These are phyloP conservation scores for Cercospora berteroae DNA, from an alignment of 2,329 filamentous ascomycete species.

Conservation along the genomic window DNA sequence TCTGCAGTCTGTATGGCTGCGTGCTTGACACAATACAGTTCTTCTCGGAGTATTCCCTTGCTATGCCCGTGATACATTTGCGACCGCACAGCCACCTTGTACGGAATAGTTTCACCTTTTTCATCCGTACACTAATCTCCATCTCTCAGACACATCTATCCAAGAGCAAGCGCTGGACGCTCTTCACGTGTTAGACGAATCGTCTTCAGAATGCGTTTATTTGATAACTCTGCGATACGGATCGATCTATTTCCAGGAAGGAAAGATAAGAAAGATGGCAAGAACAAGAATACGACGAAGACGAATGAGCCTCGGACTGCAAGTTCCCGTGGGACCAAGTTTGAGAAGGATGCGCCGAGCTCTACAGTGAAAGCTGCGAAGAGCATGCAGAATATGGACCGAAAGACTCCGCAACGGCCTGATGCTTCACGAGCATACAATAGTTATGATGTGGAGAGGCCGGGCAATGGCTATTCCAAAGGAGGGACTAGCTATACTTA, in stretches of 20 bases:
- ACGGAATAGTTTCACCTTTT: background rate
- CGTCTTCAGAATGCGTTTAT: constrained; percentile 12
- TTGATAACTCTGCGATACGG: constrained; percentile 18
- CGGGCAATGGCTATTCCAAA: background rate
- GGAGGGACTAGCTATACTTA: background rate
- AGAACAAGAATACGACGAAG: background rate
- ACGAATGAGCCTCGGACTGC: background rate
- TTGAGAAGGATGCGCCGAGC: background rate
- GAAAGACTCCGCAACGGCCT: background rate
- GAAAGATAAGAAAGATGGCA: constrained; percentile 14
- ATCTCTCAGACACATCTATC: background rate
- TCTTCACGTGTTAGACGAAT: background rate
- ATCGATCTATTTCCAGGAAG: constrained; percentile 17
- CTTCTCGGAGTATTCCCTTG: background rate
- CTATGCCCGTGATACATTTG: constrained; percentile 5
- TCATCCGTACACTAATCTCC: background rate
- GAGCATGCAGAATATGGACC: constrained; percentile 9
- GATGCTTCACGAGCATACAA: constrained; percentile 3
- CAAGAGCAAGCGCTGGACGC: constrained; percentile 7
- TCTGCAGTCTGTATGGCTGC: background rate
- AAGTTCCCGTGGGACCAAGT: background rate
- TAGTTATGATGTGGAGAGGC: background rate
- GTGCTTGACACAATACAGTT: background rate
- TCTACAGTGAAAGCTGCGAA: constrained; percentile 1
- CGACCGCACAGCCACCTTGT: background rate